Base-by-base conservation (phyloP, 2,329 filamentous ascomycete genomes). In the Diaporthe ilicicola region DNA sequence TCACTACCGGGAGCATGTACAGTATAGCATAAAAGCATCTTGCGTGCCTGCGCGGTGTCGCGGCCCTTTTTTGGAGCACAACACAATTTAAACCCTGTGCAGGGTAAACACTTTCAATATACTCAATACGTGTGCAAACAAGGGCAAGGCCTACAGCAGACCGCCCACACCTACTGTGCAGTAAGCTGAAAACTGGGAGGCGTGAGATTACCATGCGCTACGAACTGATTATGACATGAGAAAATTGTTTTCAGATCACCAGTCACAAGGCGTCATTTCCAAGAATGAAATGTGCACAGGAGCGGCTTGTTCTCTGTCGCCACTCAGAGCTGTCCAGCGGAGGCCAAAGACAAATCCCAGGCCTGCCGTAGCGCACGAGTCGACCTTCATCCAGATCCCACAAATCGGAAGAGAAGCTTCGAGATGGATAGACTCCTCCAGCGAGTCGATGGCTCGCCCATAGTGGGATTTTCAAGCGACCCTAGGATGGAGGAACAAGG, bases 1-100 rank as follows among this genome's bases (percentile, higher is more conserved):
- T 72, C 67, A 44, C 44, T 67, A 51, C 50, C 9, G 32, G 29
- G 39, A n/a, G 32, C 61, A 67, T 64, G 54, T 70, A 61, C 48
- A 51, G 42, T 62, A 62, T 51, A 51, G 62, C 62, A 50, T 51
- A 50, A 46, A 70, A 59, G 29, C 48, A 44, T 34, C 46, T 27
- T 17, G 39, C 24, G 42, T 68, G 48, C 39, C 29, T 54, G 46
- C 44, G 29, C 32, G 29, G 53, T 67, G 37, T 44, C 27, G 61
- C 46, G 46, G 37, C 44, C 55, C 32, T 50, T 39, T 55, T 59
- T 55, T 34, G 19, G 66, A 29, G n/a, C 27, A 55, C 42, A 8
- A 15, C 55, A 68, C 42, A 68, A 68, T 67, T 29, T 37, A 19
- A 56, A 39, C 29, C 9, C 39, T 46, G 53, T 59, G 42, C 53